Conservation (phyloP, 2,329 filamentous ascomycete species). For the Fusarium brevicatenulatum region DNA sequence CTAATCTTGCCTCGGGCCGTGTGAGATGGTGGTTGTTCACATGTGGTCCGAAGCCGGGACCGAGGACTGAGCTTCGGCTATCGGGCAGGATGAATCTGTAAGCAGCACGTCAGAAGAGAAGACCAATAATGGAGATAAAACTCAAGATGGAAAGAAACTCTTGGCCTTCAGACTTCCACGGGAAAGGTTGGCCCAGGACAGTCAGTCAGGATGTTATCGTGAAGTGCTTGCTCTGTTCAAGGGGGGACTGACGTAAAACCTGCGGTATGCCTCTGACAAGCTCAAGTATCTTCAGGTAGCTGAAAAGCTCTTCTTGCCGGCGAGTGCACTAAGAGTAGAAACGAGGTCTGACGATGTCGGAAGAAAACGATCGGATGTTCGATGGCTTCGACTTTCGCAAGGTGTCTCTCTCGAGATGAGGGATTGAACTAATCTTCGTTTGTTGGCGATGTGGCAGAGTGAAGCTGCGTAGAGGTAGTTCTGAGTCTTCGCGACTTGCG, state of each 20-base stretch:
- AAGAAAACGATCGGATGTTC: rapidly evolving
- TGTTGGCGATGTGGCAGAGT: rapidly evolving
- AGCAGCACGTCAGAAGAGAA: not conserved
- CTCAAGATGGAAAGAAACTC: rapidly evolving
- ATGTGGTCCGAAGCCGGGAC: not conserved
- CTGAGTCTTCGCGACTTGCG: not conserved
- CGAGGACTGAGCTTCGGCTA: not conserved
- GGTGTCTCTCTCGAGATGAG: no score
- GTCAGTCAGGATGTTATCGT: not conserved
- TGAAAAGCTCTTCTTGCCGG: rapidly evolving
- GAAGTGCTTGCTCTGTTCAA: not conserved
- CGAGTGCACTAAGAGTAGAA: rapidly evolving
- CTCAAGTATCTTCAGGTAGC: rapidly evolving
- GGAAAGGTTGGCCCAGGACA: rapidly evolving
- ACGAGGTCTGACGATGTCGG: no score
- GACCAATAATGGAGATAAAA: rapidly evolving
- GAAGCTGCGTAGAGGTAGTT: rapidly evolving
- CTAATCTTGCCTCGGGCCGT: rapidly evolving
- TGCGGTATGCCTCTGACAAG: rapidly evolving
- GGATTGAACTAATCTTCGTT: not conserved
- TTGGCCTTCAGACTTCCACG: no score
- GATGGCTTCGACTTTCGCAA: not conserved
- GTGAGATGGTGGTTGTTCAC: no score
- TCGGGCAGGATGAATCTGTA: not conserved
- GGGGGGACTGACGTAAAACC: rapidly evolving